Evolutionary conservation across 768 basidiomycete genomes (phyloP).

Genomic region (Royoungia palumana): DNA sequence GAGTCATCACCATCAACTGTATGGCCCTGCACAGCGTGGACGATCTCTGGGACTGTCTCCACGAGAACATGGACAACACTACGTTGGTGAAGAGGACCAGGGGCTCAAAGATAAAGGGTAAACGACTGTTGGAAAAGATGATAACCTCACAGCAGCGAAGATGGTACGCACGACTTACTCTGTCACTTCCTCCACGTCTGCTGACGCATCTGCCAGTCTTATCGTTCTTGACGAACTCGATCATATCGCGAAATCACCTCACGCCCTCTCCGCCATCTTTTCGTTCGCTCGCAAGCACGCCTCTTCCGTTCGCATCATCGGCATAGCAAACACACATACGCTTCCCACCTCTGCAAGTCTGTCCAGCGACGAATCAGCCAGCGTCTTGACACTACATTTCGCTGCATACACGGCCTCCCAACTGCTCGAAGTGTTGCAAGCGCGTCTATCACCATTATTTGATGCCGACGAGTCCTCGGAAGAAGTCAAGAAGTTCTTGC

Average conservation of each 20-base stretch:
- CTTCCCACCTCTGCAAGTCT: constrained; percentile 55
- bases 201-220: constrained; percentile 44
- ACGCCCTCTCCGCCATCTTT: constrained; percentile 62
- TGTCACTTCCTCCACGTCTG: constrained; percentile 7
- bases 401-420: constrained; percentile 73
- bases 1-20: constrained; percentile 67
- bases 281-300: constrained; percentile 56
- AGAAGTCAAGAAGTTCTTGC: constrained; percentile 53
- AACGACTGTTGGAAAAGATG: constrained; percentile 46
- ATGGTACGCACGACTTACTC: constrained; percentile 44
- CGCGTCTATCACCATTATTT: constrained; percentile 56
- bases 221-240: constrained; percentile 87
- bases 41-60: constrained; percentile 65
- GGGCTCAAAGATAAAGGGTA: constrained; percentile 43
- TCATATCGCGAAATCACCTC: constrained; percentile 63
- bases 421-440: constrained; percentile 63
- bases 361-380: constrained; percentile 34
- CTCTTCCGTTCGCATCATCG: constrained; percentile 63
- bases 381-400: constrained; percentile 71
- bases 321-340: constrained; percentile 88
- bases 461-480: constrained; percentile 26
- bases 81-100: constrained; percentile 35
- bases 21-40: constrained; percentile 71
- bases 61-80: constrained; percentile 47
- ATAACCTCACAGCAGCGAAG: constrained; percentile 44